Base-by-base conservation (phyloP, 2,329 filamentous ascomycete genomes). In the Fusarium ramigenum region DNA sequence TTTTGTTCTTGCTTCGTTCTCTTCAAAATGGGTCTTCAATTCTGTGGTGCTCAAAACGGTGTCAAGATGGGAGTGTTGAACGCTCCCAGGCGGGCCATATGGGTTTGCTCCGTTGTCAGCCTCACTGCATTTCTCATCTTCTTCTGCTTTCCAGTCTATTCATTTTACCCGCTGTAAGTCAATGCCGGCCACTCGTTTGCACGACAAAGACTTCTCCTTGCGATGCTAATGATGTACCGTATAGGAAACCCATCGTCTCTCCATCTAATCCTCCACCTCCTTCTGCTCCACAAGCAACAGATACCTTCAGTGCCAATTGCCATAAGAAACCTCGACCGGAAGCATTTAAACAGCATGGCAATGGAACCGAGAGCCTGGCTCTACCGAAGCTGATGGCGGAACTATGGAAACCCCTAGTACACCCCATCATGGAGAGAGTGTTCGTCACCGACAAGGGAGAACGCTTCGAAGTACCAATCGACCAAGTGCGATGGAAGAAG, bases 401-500 rank as follows among this genome's bases (percentile, higher is more conserved):
- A 12, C 10, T 70, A 18, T 70, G 68, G 68, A 70, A 61, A 11
- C 68, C 68, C 8, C 2, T 70, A 9, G 30, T 70, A 1, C 68
- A 70, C 9, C 61, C 61, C 2, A 43, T 70, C 8, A 52, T 37
- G 2, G 56, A 61, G 5, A 52, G 43, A 4, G 66, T 61, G 1
- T 70, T 70, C 37, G 14, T 70, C 19, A 66, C 68, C 1, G 67
- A 70, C 9, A 70, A 66, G 5, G 66, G 66, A 32, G 54, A 66
- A 12, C 49, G 61, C 0, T 70, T 62, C 14, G 54, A 70, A 34
- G 50, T 70, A 3, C 68, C 66, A 6, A 9, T 23, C 10, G 2
- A 18, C 2, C 61, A 61, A 16, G 39, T 70, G n/a, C 40, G 50
- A 30, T 70, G 68, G 68, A 70, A 37, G 30, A 47, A 56, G 12